Conservation (phyloP, 192 early-diverging fungal genomes). For the Oehlia diaphana region DNA sequence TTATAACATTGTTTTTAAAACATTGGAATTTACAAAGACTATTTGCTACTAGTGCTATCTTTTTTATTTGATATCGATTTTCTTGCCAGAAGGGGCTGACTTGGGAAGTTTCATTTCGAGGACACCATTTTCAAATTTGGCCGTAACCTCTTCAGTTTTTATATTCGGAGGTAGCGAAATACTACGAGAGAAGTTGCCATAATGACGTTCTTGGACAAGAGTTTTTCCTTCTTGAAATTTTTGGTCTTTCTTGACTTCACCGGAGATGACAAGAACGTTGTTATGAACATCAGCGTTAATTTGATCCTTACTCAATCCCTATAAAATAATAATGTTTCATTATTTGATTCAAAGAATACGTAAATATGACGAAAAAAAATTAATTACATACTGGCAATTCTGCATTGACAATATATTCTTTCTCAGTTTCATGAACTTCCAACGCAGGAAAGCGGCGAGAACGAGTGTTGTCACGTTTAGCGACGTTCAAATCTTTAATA, state of each 20-base stretch:
- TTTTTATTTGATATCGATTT: conserved; percentile 41
- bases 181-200: conserved; percentile 47
- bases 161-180: conserved; percentile 49
- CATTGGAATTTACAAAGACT: no score
- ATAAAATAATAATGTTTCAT: no score
- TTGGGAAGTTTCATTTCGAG: conserved; percentile 51
- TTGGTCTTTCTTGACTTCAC: conserved; percentile 15
- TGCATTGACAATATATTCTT: background rate
- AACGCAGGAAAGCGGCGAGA: background rate
- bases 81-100: conserved; percentile 37
- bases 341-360: no score
- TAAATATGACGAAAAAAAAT: background rate
- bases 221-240: conserved; percentile 42
- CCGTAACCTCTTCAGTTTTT: conserved; percentile 45
- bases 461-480: background rate
- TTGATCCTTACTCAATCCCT: conserved; percentile 55
- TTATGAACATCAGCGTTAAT: conserved; percentile 37
- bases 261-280: conserved; percentile 35
- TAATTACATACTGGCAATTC: background rate
- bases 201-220: conserved; percentile 51
- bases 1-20: no score
- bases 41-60: no score
- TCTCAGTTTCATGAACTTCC: conserved; percentile 12
- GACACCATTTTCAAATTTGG: conserved; percentile 57
- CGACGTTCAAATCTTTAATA: background rate